Evolutionary conservation across 1,139 yeast genomes (phyloP).

Genomic region (Kodamaea fungicola): DNA sequence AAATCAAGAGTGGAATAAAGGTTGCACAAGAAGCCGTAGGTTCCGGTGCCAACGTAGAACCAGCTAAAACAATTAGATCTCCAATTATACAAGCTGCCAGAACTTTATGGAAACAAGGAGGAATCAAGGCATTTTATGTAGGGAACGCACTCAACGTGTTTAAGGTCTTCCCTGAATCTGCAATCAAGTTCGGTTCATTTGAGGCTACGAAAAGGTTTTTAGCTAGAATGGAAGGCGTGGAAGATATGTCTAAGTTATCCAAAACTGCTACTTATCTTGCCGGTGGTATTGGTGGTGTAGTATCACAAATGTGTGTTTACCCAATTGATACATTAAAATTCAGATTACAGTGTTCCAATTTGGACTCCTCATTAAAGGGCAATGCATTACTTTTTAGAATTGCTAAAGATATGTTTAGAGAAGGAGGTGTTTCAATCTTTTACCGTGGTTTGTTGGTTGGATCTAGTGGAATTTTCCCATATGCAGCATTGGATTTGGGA

Average conservation of each 20-base stretch:
- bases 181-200: constrained; percentile 95
- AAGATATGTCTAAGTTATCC: constrained; percentile 70
- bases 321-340: constrained; percentile 96
- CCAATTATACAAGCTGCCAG: constrained; percentile 78
- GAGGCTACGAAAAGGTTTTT: constrained; percentile 79
- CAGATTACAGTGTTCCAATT: constrained; percentile 73
- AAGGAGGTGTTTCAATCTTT: constrained; percentile 75
- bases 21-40: constrained; percentile 24
- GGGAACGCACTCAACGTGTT: constrained; percentile 93
- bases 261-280: constrained; percentile 79
- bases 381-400: constrained; percentile 59
- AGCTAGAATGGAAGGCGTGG: constrained; percentile 74
- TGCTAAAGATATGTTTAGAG: constrained; percentile 70
- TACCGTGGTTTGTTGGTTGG: constrained; percentile 89
- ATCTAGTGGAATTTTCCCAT: constrained; percentile 91
- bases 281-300: constrained; percentile 95
- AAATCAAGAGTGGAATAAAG: constrained; percentile 35
- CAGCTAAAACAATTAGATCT: constrained; percentile 48
- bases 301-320: constrained; percentile 86
- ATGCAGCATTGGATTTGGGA: constrained; percentile 93
- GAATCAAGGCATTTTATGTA: constrained; percentile 80
- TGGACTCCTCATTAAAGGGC: constrained; percentile 59
- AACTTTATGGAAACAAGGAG: constrained; percentile 85
- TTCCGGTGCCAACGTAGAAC: constrained; percentile 19
- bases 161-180: constrained; percentile 95